Percentiles rank a stretch among this genome's conserved stretches.
These are phyloP conservation scores for Cladosporium colombiae DNA, from an alignment of 2,329 filamentous ascomycete species.

Conservation along the genomic window DNA sequence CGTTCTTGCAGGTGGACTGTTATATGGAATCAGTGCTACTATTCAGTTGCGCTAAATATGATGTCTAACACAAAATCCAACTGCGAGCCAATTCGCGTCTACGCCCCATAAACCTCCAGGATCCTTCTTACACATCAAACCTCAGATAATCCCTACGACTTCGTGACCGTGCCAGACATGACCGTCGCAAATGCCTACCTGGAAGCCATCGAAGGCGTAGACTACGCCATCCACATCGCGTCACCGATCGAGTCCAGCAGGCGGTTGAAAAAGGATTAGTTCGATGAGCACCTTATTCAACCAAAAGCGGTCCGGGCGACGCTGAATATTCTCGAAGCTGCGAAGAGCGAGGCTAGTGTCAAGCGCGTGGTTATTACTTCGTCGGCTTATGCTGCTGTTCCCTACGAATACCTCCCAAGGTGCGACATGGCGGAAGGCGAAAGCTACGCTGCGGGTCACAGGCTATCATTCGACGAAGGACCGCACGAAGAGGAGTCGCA, in stretches of 20 bases:
- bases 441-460: no score
- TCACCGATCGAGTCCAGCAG: no score
- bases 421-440: no score
- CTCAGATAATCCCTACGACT: no score
- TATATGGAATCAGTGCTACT: background rate
- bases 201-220: no score
- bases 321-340: background rate
- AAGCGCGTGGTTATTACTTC: background rate
- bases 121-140: background rate
- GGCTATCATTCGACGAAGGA: no score
- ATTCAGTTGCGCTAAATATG: background rate
- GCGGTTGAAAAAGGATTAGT: background rate
- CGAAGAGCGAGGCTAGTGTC: background rate
- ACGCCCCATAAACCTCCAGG: background rate
- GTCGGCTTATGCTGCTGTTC: background rate
- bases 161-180: no score
- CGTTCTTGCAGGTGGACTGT: background rate
- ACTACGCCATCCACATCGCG: no score
- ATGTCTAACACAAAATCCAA: background rate
- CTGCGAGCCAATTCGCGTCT: background rate
- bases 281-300: background rate
- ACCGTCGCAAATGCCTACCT: no score
- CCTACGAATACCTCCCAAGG: background rate
- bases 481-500: no score
- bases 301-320: background rate